These are phyloP conservation scores for Wickerhamiella dianesei DNA, from an alignment of 805 yeast species.

Conservation along the genomic window DNA sequence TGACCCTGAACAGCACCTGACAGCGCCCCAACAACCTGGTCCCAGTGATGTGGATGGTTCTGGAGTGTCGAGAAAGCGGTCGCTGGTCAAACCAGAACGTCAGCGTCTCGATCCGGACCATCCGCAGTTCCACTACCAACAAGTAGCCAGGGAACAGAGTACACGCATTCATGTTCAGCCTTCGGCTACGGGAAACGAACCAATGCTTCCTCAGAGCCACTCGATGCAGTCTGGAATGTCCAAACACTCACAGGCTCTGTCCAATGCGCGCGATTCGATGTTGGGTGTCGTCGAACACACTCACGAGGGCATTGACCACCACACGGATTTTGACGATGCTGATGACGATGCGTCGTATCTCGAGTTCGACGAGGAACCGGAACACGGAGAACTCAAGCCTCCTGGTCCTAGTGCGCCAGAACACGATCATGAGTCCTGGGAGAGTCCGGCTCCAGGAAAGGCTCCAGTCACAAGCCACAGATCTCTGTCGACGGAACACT, in stretches of 20 bases:
- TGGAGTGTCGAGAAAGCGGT: constrained; percentile 35
- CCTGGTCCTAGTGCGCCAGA: background rate
- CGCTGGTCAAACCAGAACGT: constrained; percentile 78
- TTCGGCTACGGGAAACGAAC: constrained; percentile 58
- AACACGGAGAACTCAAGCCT: background rate
- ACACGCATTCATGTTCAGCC: constrained; percentile 46
- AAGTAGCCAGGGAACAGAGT: constrained; percentile 53
- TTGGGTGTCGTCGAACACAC: background rate
- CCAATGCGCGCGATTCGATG: constrained; percentile 6
- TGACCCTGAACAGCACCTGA: constrained; percentile 8
- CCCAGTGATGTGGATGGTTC: constrained; percentile 2
- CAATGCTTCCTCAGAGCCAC: constrained; percentile 21
- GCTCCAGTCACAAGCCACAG: background rate
- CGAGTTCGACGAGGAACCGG: background rate
- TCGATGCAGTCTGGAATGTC: background rate
- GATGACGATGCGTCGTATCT: constrained; percentile 10
- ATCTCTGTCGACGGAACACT: background rate
- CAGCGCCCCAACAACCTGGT: background rate
- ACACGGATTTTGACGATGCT: constrained; percentile 1
- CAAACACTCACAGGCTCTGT: background rate
- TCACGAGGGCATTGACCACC: constrained; percentile 4
- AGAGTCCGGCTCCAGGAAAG: background rate
- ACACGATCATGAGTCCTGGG: too few relatives aligned
- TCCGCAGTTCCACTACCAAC: constrained; percentile 67
- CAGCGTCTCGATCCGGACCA: constrained; percentile 49